These are phyloP conservation scores for Coffea eugenioides DNA, from an alignment of 257 asterid genomes.

Conservation along the genomic window DNA sequence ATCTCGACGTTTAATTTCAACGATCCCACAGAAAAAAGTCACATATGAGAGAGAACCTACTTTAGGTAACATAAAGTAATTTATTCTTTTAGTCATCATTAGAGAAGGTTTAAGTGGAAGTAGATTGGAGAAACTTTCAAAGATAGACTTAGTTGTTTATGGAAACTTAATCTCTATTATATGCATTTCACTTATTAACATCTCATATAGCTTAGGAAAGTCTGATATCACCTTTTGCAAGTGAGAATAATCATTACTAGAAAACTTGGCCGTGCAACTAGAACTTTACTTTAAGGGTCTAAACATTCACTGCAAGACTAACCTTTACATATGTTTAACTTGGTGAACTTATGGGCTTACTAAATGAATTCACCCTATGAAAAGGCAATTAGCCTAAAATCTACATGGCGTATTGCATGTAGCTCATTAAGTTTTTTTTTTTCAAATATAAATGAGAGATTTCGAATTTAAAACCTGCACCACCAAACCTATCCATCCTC, in stretches of 20 bases:
- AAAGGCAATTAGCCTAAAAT: too few species aligned
- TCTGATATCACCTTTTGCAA: neutral
- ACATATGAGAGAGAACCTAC: neutral
- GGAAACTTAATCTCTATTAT: neutral
- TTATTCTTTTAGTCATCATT: neutral
- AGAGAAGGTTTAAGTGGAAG: slow-evolving; percentile 1
- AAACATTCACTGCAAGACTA: too few species aligned
- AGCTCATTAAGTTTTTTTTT: too few species aligned
- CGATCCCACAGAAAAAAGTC: neutral
- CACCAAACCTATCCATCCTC: too few species aligned
- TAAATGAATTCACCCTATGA: too few species aligned
- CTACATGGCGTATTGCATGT: too few species aligned
- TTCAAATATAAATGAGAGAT: too few species aligned
- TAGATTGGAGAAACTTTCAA: neutral
- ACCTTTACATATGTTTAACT: too few species aligned
- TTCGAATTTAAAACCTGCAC: too few species aligned
- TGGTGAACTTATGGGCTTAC: neutral
- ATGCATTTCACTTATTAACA: neutral
- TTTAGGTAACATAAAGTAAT: too few species aligned
- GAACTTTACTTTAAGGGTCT: neutral
- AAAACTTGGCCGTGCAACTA: neutral
- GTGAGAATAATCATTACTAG: neutral
- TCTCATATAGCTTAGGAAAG: neutral
- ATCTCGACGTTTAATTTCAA: neutral
- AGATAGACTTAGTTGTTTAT: neutral